Evolutionary conservation across 108 stramenopile species (phyloP), one percentile per base, ranked within the genome.

Genomic region (Discostella stelligeroides): DNA sequence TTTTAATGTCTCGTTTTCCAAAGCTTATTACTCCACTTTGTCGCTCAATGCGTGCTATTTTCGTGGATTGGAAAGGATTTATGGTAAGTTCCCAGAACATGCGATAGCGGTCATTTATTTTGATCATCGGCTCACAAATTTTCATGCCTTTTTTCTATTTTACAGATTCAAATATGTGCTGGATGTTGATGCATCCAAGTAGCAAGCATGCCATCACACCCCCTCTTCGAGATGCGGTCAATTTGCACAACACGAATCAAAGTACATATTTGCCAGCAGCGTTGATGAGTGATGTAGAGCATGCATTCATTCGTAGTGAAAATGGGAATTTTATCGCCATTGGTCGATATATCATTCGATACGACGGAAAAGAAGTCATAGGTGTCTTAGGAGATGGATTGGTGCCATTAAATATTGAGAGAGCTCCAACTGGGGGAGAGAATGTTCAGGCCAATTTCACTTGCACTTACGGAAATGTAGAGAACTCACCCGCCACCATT

Each of bases 251-350:
- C 10, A 18, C 46, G 30, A 47, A 27, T 10, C 45, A 66, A n/a
- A 29, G 38, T 23, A 59, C 66, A 38, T 7, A 60, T 27, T 64
- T 79, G 42, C 77, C 77, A 6, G 54, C 77, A 12, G 77, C 70
- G 27, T 47, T 79, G 29, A 71, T 71, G 70, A 79, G 77, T 60
- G 77, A 79, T 66, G 77, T 79, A 47, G 77, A 79, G 43, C 77
- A 79, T 61, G 70, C 77, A 10, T 79, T 79, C 62, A 59, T 79
- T 17, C 64, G 66, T 12, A 79, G 77, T 41, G 56, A 67, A 17
- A 70, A 79, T 49, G 70, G 60, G 38, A 70, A 79, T 25, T 79
- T 79, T 30, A 61, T 79, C 7, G 77, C 70, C 15, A 79, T 79
- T 29, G 77, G 70, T 71, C 57, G 70, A 48, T 79, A 79, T 66